Evolutionary conservation across 73 alveolate species (phyloP).

Genomic region (Breviolum minutum): DNA sequence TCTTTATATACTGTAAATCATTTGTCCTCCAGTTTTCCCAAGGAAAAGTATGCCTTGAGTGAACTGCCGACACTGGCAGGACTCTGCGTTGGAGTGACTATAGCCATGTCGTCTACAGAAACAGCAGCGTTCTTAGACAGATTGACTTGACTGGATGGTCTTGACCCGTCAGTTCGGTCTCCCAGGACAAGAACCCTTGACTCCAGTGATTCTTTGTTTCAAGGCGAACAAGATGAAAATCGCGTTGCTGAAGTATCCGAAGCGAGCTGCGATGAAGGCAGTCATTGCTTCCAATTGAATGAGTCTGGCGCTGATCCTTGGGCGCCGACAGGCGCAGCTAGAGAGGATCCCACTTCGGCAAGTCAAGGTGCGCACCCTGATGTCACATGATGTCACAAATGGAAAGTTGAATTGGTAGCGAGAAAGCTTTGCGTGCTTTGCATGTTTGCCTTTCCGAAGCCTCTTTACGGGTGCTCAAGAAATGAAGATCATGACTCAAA

Average conservation of each 20-base stretch:
- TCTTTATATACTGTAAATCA: too few species aligned
- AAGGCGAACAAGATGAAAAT: constrained; percentile 90
- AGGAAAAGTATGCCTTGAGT: too few species aligned
- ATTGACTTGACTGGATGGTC: background rate
- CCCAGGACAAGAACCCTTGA: background rate
- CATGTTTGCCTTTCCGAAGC: too few species aligned
- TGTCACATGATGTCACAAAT: background rate
- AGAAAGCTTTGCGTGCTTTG: too few species aligned
- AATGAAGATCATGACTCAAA: too few species aligned
- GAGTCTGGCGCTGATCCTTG: background rate
- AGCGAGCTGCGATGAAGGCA: constrained; percentile 92
- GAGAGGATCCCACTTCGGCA: constrained; percentile 70
- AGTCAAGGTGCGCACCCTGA: constrained; percentile 48
- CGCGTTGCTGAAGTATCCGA: constrained; percentile 83
- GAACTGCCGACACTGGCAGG: background rate
- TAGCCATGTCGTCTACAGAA: constrained; percentile 87
- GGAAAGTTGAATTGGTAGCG: background rate
- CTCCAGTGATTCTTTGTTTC: background rate
- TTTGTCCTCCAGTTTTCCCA: too few species aligned
- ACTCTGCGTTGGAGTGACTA: background rate
- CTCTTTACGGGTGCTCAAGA: too few species aligned
- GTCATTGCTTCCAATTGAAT: background rate
- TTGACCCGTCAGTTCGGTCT: background rate
- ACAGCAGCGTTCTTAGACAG: background rate
- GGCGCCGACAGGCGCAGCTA: constrained; percentile 44